Conservation (phyloP, 2,329 filamentous ascomycete species). For the Colletotrichum sp. region DNA sequence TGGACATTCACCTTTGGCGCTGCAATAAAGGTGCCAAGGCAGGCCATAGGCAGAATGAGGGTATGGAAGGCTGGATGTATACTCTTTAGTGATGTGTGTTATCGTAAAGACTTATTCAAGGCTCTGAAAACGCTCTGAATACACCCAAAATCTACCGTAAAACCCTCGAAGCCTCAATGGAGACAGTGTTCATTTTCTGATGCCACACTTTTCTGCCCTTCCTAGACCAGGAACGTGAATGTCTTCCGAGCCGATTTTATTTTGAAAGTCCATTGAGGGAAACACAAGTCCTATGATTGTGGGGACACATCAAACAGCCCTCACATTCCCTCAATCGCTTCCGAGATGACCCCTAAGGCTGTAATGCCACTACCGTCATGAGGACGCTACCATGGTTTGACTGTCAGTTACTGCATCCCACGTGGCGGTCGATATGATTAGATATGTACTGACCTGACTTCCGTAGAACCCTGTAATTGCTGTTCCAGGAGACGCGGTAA, state of each 20-base stretch:
- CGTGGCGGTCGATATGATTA: background rate
- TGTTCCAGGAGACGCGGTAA: background rate
- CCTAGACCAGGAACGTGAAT: background rate
- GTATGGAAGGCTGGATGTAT: conserved; percentile 14
- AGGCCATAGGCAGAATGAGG: background rate
- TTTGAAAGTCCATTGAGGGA: background rate
- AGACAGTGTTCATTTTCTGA: background rate
- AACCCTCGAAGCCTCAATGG: background rate
- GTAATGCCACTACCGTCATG: background rate
- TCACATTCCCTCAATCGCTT: background rate
- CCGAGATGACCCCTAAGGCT: background rate
- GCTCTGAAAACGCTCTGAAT: background rate
- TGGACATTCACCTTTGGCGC: conserved; percentile 16
- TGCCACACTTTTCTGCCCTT: background rate
- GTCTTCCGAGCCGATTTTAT: background rate
- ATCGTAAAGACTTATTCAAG: background rate
- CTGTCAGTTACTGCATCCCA: background rate
- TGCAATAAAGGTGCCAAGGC: conserved; percentile 14
- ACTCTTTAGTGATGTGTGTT: background rate
- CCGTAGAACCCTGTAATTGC: background rate
- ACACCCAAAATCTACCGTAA: background rate
- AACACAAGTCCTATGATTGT: background rate
- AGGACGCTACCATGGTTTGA: background rate
- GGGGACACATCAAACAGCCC: background rate
- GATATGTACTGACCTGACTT: background rate